A percentile compares a stretch with the other conserved stretches of the same genome.
These are phyloP conservation scores for Endocalyx cinctus DNA, from an alignment of 2,329 filamentous ascomycete genomes.

Conservation along the genomic window DNA sequence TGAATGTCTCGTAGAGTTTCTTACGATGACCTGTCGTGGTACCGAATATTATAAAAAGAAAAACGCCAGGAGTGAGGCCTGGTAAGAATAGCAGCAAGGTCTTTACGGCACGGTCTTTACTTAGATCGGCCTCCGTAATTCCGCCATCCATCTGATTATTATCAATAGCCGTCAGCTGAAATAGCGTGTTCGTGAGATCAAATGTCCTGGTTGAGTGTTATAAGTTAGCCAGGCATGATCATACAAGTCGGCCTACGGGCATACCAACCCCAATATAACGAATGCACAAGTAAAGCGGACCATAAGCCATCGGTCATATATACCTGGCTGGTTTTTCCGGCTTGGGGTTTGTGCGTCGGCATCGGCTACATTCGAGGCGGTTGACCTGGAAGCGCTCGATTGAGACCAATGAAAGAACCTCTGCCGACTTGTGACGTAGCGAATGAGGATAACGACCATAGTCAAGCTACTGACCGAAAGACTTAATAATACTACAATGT, in stretches of 20 bases:
- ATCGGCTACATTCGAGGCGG: neutral
- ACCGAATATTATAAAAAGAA: constrained; percentile 14
- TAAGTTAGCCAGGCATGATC: neutral
- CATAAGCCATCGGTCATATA: constrained; percentile 24
- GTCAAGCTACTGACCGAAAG: constrained; percentile 17
- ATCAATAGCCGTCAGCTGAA: constrained; percentile 18
- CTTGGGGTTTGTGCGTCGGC: neutral
- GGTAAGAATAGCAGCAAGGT: constrained; percentile 12
- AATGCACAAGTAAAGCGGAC: constrained; percentile 23
- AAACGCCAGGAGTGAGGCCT: constrained; percentile 11
- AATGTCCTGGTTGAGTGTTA: constrained; percentile 12
- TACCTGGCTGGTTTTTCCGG: constrained; percentile 6
- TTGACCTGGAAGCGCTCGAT: constrained; percentile 1
- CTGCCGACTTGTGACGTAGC: constrained; percentile 17
- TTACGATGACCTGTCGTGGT: constrained; percentile 11
- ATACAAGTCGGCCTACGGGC: too few species aligned
- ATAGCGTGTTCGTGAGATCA: constrained; percentile 22
- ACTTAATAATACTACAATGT: constrained; percentile 15
- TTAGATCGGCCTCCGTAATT: constrained; percentile 7
- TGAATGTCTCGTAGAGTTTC: constrained; percentile 9
- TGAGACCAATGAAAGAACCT: constrained; percentile 20
- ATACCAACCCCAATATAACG: constrained; percentile 15
- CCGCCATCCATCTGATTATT: constrained; percentile 12
- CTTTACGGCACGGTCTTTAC: constrained; percentile 8
- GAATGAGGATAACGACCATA: constrained; percentile 18